Evolutionary conservation across 1,139 yeast species (phyloP), one percentile per base, ranked within the genome.

Genomic region (Pichia sp.): DNA sequence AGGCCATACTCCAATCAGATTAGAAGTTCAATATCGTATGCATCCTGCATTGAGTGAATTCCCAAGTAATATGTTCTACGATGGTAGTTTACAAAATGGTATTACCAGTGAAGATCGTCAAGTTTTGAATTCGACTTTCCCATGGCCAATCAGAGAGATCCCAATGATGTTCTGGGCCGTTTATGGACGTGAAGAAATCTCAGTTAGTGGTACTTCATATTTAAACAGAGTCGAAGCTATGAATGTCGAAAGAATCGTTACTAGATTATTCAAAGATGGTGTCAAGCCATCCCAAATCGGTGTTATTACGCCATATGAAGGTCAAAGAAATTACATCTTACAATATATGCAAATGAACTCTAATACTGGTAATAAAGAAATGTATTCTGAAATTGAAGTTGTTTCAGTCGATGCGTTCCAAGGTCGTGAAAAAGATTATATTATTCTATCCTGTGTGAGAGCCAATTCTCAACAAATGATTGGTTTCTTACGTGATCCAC

Each of bases 81-180:
- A 90, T 59, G 98, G 98, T 30, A 77, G 86, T 40, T 75, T 91
- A 58, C 97, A 90, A 64, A 90, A 90, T 62, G 97, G 97, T 56
- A 96, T 90, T 11, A 83, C 94, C 0, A 73, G 77, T 21, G 86
- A 82, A 48, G 85, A 88, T 56, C 75, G 97, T 54, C 69, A 75
- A 18, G 66, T 84, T 28, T 60, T 70, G 8, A 69, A 76, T 22
- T 72, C 81, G 5, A 72, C 76, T 7, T 89, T 90, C 70, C 96
- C 96, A 15, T 91, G 97, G 97, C 96, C 97, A 0, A 83, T 85
- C 24, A 70, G 73, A 34, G 85, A 81, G 44, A 74, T 74, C 3
- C 97, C 97, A 18, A 88, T 89, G 96, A 86, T 90, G 94, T 88
- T 91, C 60, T 90, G 97, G 96, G 85, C 90, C 3, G 85, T 85